phyloP scores from a whole-genome alignment of 164 flowering plant genomes.

The Magnolia kwangsiensis region DNA sequence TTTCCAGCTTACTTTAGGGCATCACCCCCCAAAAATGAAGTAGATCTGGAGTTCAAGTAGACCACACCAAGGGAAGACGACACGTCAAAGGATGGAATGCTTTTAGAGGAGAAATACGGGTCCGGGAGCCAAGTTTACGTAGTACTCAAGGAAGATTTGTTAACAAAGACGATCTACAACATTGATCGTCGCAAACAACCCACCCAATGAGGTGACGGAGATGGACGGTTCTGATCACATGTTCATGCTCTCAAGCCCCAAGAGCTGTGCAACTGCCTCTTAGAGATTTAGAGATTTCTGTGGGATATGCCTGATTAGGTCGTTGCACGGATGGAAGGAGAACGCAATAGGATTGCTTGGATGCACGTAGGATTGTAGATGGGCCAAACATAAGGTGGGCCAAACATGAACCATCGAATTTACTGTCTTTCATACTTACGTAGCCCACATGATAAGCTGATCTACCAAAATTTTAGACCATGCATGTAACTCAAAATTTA shows the following conservation, averaged over 20 bases:
- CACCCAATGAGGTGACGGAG: constrained; percentile 27
- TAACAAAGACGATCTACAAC: constrained; percentile 20
- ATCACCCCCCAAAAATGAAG: too few relatives aligned
- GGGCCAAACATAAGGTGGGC: too few relatives aligned
- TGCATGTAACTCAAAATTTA: too few relatives aligned
- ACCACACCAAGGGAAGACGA: background rate
- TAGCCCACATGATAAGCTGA: too few relatives aligned
- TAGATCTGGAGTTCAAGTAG: too few relatives aligned
- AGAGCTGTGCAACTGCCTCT: constrained; percentile 24
- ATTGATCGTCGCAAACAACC: constrained; percentile 18
- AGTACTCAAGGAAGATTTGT: constrained; percentile 12
- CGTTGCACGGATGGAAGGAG: too few relatives aligned
- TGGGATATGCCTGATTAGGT: background rate
- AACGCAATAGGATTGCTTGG: too few relatives aligned
- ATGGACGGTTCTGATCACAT: constrained; percentile 31
- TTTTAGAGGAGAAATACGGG: constrained; percentile 17
- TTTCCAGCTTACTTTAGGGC: too few relatives aligned
- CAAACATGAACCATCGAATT: too few relatives aligned
- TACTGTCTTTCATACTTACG: too few relatives aligned
- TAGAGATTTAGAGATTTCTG: constrained; percentile 11
- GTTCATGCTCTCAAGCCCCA: constrained; percentile 42
- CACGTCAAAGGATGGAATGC: background rate
- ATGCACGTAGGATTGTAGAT: too few relatives aligned
- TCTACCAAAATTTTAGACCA: too few relatives aligned
- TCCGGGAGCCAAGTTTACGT: constrained; percentile 18